These are phyloP conservation scores for Alternaria conjuncta DNA, from an alignment of 2,329 filamentous ascomycete genomes.

Conservation along the genomic window DNA sequence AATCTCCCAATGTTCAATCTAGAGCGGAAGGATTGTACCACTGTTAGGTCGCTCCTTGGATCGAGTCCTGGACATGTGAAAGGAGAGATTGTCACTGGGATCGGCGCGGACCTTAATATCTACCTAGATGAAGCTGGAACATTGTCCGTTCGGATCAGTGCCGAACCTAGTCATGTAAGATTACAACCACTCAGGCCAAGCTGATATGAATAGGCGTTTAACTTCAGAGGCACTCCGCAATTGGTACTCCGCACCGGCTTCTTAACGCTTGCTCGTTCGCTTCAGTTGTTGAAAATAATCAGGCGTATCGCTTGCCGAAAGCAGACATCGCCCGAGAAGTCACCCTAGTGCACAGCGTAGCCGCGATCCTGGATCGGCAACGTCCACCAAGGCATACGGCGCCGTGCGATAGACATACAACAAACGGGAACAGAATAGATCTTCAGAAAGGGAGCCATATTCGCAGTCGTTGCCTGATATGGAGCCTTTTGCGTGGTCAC, in stretches of 20 bases:
- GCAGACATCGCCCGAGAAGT: slow-evolving; percentile 5
- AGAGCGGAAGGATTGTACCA: slow-evolving; percentile 3
- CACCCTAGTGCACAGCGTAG: slow-evolving; percentile 2
- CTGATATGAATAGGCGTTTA: slow-evolving; percentile 19
- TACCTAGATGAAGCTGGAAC: slow-evolving; percentile 24
- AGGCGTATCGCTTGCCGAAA: slow-evolving; percentile 5
- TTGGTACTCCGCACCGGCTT: slow-evolving; percentile 11
- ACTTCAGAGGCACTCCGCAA: slow-evolving; percentile 37
- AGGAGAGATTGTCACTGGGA: slow-evolving; percentile 12
- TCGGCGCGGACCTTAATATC: slow-evolving; percentile 23
- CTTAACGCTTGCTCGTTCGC: slow-evolving; percentile 13
- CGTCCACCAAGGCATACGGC: not conserved
- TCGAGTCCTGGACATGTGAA: slow-evolving; percentile 5
- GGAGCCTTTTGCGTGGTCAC: not conserved
- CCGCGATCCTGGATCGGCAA: not conserved
- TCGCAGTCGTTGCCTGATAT: slow-evolving; percentile 4
- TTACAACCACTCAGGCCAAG: slow-evolving; percentile 7
- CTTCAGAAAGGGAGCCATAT: not conserved
- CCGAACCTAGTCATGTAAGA: slow-evolving; percentile 25
- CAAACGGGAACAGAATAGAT: slow-evolving; percentile 6
- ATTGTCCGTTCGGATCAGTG: slow-evolving; percentile 30
- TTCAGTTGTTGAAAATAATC: slow-evolving; percentile 3
- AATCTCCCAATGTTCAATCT: not conserved
- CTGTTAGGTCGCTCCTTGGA: slow-evolving; percentile 2
- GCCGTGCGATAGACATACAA: not conserved